Evolutionary conservation across 2,329 filamentous ascomycete species (phyloP), one percentile per base, ranked within the genome.

Genomic region (Conoideocrella luteorostrata): DNA sequence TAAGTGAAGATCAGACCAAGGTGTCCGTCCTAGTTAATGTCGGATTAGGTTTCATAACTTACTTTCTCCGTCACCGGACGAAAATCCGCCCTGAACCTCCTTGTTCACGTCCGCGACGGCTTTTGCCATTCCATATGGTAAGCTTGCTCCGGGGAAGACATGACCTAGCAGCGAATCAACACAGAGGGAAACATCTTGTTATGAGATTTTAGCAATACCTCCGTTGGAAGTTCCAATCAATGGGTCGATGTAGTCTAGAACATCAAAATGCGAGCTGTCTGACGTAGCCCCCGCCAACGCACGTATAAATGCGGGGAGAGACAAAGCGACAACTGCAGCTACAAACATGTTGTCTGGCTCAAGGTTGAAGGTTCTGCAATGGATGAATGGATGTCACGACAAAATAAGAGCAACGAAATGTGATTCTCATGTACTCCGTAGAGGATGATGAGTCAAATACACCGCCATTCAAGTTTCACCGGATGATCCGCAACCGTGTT

Each of bases 121-220:
- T 22, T 59, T 59, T n/a, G 56, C 56, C 53, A 59, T 56, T 7
- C 55, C 54, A 24, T 56, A 59, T 5, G 56, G 56, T 35, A 59
- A 37, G 7, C 54, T 56, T 20, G 56, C 56, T 3, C 56, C 56
- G 1, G 56, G 54, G 26, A 59, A 58, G 12, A 59, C 57, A 46
- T 59, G 54, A 13, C 56, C 53, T 55, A 6, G 3, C 34, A 13
- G 10, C 6, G 12, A 15, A 28, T 15, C 12, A 12, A 9, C 6
- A 12, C 7, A 20, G 15, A 7, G 21, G 10, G 21, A 29, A 13
- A 22, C 6, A 21, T 10, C 20, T 24, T 35, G 0, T 20, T 32
- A 21, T 13, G n/a, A 10, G 28, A 20, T 18, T 6, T 40, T 13
- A 22, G 17, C 13, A 11, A 36, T 20, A 52, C 53, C 56, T 47